Base-by-base conservation (phyloP, 768 basidiomycete species). In the Lepiota venenata region DNA sequence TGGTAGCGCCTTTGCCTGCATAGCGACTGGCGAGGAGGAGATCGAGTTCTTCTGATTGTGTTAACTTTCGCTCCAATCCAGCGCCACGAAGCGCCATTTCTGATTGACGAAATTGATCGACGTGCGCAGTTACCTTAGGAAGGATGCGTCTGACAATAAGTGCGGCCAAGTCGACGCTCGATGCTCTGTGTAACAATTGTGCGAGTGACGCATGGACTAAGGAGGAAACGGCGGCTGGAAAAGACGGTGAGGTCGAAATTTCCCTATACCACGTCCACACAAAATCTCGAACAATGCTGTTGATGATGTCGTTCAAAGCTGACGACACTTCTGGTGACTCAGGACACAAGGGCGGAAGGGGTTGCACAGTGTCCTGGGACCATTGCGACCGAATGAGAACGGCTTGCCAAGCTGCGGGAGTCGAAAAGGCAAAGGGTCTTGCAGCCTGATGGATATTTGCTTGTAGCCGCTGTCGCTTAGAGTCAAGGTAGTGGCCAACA, bases 331-430 rank as follows among this genome's bases (percentile, higher is more conserved):
- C 72, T 11, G 83, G 81, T 37, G 82, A 82, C 21, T 81, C 75
- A 25, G 87, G 85, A 60, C 79, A 78, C 16, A 94, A 69, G 7
- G 85, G 81, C 1, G 87, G 77, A 16, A 88, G 74, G n/a, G 82
- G 73, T 62, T 85, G 84, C 0, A 87, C 83, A 3, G 83, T 72
- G 54, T 77, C 82, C 60, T 87, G 83, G 2, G 90, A 90, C 94
- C 93, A 96, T 67, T 88, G 84, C n/a, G 91, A 91, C 29, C 93
- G 84, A 42, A 83, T 93, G 47, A 91, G 75, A 44, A 92, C 88
- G 0, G 87, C 93, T 63, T 94, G 91, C 94, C 94, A 97, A 29
- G 93, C 94, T 53, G 94, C 92, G 21, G 93, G 91, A 2, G 93
- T 93, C 3, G 92, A 91, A 74, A 97, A 96, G 2, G 83, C 80